Percentiles rank a stretch among this genome's conserved stretches.
phyloP scores from a whole-genome alignment of 768 basidiomycete genomes.

The Hydnum rufescens region DNA sequence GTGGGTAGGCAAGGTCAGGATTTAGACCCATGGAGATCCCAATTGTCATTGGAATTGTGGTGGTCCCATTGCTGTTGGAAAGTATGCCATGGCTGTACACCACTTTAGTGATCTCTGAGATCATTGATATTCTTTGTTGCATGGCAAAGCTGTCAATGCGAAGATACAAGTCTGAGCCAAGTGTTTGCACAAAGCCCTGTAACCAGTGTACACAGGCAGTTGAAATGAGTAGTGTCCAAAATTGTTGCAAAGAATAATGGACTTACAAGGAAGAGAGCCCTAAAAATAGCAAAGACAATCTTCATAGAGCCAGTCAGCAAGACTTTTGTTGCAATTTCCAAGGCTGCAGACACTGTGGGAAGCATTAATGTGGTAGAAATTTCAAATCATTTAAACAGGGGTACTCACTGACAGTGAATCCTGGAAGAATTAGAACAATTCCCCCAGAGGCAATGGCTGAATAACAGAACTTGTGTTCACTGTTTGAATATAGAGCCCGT shows the following conservation, averaged over 20 bases:
- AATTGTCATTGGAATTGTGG: background rate
- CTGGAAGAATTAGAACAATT: slow-evolving; percentile 76
- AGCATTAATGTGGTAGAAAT: slow-evolving; percentile 6
- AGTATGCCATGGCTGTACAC: slow-evolving; percentile 39
- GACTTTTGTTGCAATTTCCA: slow-evolving; percentile 71
- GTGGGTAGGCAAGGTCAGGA: background rate
- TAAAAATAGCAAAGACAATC: slow-evolving; percentile 50
- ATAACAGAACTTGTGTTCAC: slow-evolving; percentile 61
- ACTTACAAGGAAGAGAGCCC: slow-evolving; percentile 43
- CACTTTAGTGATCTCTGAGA: background rate
- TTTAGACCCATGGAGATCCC: slow-evolving; percentile 1
- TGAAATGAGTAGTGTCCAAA: background rate
- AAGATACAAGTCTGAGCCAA: slow-evolving; percentile 64
- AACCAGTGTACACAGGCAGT: background rate
- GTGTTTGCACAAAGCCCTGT: slow-evolving; percentile 63
- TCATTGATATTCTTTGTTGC: background rate
- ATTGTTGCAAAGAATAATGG: slow-evolving; percentile 8
- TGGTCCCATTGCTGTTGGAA: slow-evolving; percentile 8
- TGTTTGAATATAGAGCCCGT: slow-evolving; percentile 54
- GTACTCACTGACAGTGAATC: slow-evolving; percentile 53
- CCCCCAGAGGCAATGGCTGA: slow-evolving; percentile 75
- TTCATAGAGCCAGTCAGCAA: slow-evolving; percentile 59
- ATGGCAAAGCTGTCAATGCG: slow-evolving; percentile 32
- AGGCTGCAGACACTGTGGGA: slow-evolving; percentile 50
- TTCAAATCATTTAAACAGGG: background rate